These are phyloP conservation scores for Hymenoscyphus infarciens DNA, from an alignment of 2,329 filamentous ascomycete species.

Conservation along the genomic window DNA sequence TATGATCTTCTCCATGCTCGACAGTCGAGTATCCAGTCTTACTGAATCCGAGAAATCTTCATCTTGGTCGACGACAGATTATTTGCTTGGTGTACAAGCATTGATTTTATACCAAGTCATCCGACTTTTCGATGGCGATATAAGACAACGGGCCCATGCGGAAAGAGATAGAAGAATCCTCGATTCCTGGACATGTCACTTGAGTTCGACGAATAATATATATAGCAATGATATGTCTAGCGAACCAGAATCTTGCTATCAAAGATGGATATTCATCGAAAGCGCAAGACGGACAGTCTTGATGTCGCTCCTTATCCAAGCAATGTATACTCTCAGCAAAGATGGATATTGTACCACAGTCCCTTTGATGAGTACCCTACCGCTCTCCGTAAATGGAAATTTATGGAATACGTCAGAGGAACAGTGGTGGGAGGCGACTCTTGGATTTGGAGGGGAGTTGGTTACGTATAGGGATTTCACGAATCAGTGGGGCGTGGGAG, in stretches of 20 bases:
- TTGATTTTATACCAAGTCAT: conserved; percentile 37
- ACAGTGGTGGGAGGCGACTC: not conserved
- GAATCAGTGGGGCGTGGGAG: conserved; percentile 12
- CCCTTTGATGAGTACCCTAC: conserved; percentile 15
- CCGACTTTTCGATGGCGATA: conserved; percentile 37
- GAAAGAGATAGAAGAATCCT: conserved; percentile 25
- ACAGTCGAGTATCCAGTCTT: not conserved
- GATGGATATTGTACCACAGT: conserved; percentile 18
- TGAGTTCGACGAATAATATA: not conserved
- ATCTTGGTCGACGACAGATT: conserved; percentile 25
- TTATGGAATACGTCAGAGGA: conserved; percentile 12
- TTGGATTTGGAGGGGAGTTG: conserved; percentile 7
- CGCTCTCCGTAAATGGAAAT: conserved; percentile 14
- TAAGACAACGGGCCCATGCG: conserved; percentile 35
- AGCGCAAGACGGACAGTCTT: conserved; percentile 33
- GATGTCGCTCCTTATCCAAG: conserved; percentile 22
- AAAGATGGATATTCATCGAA: conserved; percentile 35
- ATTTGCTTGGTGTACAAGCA: conserved; percentile 29
- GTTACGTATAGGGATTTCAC: conserved; percentile 16
- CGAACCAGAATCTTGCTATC: not conserved
- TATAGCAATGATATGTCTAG: not conserved
- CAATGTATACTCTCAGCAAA: conserved; percentile 16
- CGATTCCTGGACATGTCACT: not conserved
- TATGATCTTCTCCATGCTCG: conserved; percentile 9
- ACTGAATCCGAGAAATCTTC: not conserved